Conservation (phyloP, 352 stramenopile genomes). For the Pythium insidiosum region DNA sequence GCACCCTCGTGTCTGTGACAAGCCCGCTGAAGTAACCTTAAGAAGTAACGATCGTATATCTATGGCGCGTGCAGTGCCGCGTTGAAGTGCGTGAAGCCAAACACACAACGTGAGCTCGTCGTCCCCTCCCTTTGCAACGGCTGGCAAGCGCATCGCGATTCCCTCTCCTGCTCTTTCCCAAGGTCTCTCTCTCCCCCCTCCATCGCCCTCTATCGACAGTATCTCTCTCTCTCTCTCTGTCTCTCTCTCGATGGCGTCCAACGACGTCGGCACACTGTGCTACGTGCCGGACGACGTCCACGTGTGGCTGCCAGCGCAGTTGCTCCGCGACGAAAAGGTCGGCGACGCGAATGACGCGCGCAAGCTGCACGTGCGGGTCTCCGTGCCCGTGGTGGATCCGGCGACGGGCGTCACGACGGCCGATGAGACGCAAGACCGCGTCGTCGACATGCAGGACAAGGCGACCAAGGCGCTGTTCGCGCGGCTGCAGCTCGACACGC, state of each 20-base stretch:
- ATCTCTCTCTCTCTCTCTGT: too few relatives aligned
- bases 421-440: conserved; percentile 35
- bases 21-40: too few relatives aligned
- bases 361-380: conserved; percentile 48
- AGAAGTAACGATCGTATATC: conserved; percentile 10
- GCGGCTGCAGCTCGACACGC: conserved; percentile 54
- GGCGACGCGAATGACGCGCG: conserved; percentile 40
- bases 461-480: conserved; percentile 53
- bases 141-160: conserved; percentile 1
- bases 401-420: conserved; percentile 10
- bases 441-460: conserved; percentile 70
- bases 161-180: too few relatives aligned
- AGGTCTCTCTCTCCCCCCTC: neutral
- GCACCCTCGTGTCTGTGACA: too few relatives aligned
- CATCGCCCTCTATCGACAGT: neutral
- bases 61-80: conserved; percentile 9
- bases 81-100: too few relatives aligned
- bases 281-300: conserved; percentile 73
- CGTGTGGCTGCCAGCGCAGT: conserved; percentile 72
- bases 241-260: conserved; percentile 6
- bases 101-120: too few relatives aligned
- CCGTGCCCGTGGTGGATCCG: conserved; percentile 21
- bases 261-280: conserved; percentile 51
- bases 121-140: neutral
- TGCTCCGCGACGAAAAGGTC: conserved; percentile 53